A percentile compares a stretch with the other conserved stretches of the same genome.
Conservation (phyloP, 2,329 filamentous ascomycete genomes). For the Alternaria ventricosa region DNA sequence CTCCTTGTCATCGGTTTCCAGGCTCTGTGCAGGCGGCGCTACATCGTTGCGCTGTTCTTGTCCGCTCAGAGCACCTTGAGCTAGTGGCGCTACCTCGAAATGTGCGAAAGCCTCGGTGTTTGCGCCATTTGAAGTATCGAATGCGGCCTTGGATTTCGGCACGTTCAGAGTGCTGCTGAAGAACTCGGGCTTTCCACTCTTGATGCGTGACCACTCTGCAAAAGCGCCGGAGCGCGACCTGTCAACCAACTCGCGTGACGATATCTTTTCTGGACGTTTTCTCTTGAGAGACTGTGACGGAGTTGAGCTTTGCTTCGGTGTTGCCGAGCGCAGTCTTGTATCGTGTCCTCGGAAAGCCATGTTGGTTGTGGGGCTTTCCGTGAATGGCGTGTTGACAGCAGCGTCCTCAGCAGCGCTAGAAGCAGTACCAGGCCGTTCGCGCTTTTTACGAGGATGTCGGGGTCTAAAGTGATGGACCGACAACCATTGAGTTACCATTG, state of each 20-base stretch:
- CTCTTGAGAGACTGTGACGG: slow-evolving; percentile 22
- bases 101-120: background rate
- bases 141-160: slow-evolving; percentile 1
- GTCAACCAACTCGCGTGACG: background rate
- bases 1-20: slow-evolving; percentile 2
- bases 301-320: background rate
- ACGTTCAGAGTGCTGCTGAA: slow-evolving; percentile 33
- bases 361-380: background rate
- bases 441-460: slow-evolving; percentile 30
- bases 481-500: slow-evolving; percentile 76
- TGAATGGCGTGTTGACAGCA: background rate
- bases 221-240: slow-evolving; percentile 28
- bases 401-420: background rate
- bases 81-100: slow-evolving; percentile 17
- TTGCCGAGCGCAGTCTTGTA: background rate
- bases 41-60: background rate
- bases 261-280: slow-evolving; percentile 14
- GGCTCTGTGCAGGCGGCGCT: background rate
- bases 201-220: slow-evolving; percentile 54
- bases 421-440: slow-evolving; percentile 1
- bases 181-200: slow-evolving; percentile 47
- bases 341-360: background rate
- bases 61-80: slow-evolving; percentile 17
- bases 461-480: slow-evolving; percentile 73
- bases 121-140: background rate